Evolutionary conservation across 1,284 basidiomycete genomes (phyloP).

Genomic region (Sphagnurus paluster): DNA sequence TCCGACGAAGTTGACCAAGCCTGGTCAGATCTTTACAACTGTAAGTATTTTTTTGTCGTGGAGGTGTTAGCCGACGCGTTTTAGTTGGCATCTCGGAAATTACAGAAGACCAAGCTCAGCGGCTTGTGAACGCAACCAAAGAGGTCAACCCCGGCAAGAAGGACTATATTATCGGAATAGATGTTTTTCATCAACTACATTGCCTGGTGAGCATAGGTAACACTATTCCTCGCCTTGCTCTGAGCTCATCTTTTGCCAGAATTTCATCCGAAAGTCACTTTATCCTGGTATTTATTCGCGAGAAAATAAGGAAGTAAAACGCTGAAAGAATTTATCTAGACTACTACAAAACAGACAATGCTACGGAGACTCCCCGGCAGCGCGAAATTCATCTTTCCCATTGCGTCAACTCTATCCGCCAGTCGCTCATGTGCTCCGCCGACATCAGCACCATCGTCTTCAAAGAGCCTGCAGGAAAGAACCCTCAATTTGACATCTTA

Average conservation of each 20-base stretch:
- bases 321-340: background rate
- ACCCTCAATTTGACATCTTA: conserved; percentile 8
- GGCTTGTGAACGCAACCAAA: conserved; percentile 27
- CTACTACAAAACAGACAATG: background rate
- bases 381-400: conserved; percentile 8
- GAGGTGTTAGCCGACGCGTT: background rate
- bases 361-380: conserved; percentile 4
- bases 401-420: conserved; percentile 8
- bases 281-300: conserved; percentile 12
- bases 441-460: conserved; percentile 25
- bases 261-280: conserved; percentile 20
- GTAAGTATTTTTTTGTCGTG: conserved; percentile 13
- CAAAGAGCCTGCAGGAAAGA: conserved; percentile 7
- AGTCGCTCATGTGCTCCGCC: conserved; percentile 16
- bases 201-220: conserved; percentile 23
- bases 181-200: conserved; percentile 33
- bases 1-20: conserved; percentile 24
- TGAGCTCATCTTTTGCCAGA: conserved; percentile 12
- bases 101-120: conserved; percentile 23
- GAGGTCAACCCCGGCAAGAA: conserved; percentile 25
- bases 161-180: conserved; percentile 26
- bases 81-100: conserved; percentile 26
- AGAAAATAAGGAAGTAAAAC: background rate
- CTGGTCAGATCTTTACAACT: conserved; percentile 25
- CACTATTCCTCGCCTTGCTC: background rate